phyloP scores from a whole-genome alignment of 2,329 filamentous ascomycete genomes.

The Neurospora sp. region DNA sequence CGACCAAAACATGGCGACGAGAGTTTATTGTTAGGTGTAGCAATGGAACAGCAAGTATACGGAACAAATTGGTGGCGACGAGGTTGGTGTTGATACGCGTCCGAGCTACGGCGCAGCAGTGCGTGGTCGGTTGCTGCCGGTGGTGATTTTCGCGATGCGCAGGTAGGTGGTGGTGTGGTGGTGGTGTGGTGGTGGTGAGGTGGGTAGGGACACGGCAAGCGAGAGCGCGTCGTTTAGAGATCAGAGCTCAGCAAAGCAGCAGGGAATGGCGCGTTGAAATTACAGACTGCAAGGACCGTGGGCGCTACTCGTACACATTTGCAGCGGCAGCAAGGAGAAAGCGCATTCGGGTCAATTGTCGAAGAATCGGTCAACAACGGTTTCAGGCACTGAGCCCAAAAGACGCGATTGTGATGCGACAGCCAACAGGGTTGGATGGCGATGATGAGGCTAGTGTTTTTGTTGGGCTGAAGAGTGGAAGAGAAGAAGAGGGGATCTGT shows the following conservation, averaged over 20 bases:
- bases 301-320: neutral
- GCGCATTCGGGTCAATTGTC: neutral
- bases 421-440: slow-evolving; percentile 14
- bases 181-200: neutral
- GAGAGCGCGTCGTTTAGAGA: neutral
- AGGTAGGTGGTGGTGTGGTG: neutral
- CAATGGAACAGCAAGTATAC: slow-evolving; percentile 11
- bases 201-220: neutral
- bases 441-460: slow-evolving; percentile 7
- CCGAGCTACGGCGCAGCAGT: neutral
- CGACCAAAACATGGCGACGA: slow-evolving; percentile 82
- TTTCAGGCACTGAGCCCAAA: neutral
- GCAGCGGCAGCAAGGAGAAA: neutral
- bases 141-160: neutral
- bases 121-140: neutral
- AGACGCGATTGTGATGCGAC: slow-evolving; percentile 14
- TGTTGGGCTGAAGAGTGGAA: slow-evolving; percentile 4
- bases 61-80: slow-evolving; percentile 8
- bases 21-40: slow-evolving; percentile 14
- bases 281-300: neutral
- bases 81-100: slow-evolving; percentile 8
- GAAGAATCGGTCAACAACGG: neutral
- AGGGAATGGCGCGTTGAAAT: neutral
- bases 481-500: slow-evolving; percentile 7
- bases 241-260: neutral